These are phyloP conservation scores for Russula virescens DNA, from an alignment of 768 basidiomycete genomes.

Conservation along the genomic window DNA sequence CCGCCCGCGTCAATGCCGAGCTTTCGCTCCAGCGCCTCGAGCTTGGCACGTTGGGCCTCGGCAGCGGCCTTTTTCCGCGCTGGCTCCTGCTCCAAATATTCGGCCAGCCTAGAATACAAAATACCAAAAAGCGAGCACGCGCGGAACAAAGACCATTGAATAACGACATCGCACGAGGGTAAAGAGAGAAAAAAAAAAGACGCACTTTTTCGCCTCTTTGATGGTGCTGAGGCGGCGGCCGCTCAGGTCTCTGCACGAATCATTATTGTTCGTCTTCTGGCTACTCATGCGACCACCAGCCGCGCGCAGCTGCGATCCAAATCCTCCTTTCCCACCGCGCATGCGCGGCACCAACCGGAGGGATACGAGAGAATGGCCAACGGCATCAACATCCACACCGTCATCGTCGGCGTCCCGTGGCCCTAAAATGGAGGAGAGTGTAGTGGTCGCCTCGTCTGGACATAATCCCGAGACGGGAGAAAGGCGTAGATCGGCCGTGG, in stretches of 20 bases:
- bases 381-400: not conserved
- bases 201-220: conserved; percentile 92
- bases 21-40: conserved; percentile 79
- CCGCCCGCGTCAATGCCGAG: conserved; percentile 54
- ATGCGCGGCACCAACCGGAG: conserved; percentile 71
- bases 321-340: conserved; percentile 93
- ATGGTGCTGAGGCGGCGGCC: conserved; percentile 88
- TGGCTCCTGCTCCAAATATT: conserved; percentile 81
- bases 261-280: conserved; percentile 92
- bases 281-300: conserved; percentile 97
- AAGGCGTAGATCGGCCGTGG: conserved; percentile 37
- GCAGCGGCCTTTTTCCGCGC: conserved; percentile 71
- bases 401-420: conserved; percentile 7
- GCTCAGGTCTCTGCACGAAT: conserved; percentile 88
- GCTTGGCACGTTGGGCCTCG: conserved; percentile 73
- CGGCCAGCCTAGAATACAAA: conserved; percentile 60
- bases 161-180: not conserved
- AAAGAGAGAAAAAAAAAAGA: conserved; percentile 7
- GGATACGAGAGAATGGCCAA: conserved; percentile 41
- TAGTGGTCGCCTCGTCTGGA: conserved; percentile 28
- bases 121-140: not conserved
- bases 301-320: conserved; percentile 92
- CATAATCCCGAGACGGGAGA: conserved; percentile 36
- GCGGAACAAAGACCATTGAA: not conserved
- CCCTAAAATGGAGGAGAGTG: conserved; percentile 35